phyloP scores from a whole-genome alignment of 345 rosid species.

The Citrus unshiu region DNA sequence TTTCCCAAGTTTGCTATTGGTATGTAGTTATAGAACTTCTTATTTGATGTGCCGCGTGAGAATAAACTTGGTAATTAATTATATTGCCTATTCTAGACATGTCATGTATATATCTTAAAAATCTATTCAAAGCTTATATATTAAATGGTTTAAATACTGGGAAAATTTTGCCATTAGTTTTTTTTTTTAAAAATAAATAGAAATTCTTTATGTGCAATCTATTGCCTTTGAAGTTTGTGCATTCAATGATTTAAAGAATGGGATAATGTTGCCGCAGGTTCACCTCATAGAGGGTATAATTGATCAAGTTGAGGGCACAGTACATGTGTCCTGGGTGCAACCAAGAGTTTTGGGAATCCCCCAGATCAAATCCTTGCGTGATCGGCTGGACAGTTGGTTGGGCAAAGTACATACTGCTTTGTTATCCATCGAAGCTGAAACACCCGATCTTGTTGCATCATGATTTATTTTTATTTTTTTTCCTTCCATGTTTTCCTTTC shows the following conservation, averaged over 20 bases:
- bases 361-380: constrained; percentile 85
- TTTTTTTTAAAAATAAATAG: neutral
- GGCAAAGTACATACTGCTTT: constrained; percentile 80
- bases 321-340: constrained; percentile 96
- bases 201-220: neutral
- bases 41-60: neutral
- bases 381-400: constrained; percentile 79
- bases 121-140: neutral
- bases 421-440: constrained; percentile 92
- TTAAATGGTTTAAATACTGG: neutral
- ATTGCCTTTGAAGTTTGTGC: neutral
- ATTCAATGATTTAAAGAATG: neutral
- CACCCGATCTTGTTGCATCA: constrained; percentile 92
- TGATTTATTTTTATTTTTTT: constrained; percentile 27
- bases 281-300: constrained; percentile 95
- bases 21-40: neutral
- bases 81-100: neutral
- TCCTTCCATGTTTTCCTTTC: neutral
- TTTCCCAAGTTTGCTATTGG: neutral
- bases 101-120: neutral
- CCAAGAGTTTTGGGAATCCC: constrained; percentile 95
- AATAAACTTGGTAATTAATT: neutral
- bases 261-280: constrained; percentile 48
- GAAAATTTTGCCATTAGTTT: neutral
- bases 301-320: constrained; percentile 94